A percentile compares a stretch with the other conserved stretches of the same genome.
Conservation (phyloP, 169 alveolate species). For the Pseudocohnilembus persalinus region DNA sequence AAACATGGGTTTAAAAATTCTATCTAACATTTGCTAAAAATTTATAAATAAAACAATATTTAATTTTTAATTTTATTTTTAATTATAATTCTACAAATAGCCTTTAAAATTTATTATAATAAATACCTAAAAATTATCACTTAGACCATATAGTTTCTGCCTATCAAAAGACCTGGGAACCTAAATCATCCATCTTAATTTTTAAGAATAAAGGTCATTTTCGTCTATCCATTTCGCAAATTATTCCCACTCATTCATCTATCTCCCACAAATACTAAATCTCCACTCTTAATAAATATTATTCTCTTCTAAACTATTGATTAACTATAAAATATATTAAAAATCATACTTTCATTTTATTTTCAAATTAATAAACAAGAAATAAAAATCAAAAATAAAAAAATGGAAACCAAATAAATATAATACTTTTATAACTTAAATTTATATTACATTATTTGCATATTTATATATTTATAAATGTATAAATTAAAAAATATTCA, state of each 20-base stretch:
- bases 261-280: not conserved
- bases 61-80: slow-evolving; percentile 70
- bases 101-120: no score
- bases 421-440: no score
- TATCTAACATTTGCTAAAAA: slow-evolving; percentile 83
- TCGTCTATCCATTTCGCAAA: not conserved
- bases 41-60: slow-evolving; percentile 58
- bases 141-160: not conserved
- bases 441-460: no score
- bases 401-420: no score
- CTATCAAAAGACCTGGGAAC: not conserved
- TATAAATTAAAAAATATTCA: no score
- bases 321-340: no score
- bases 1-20: slow-evolving; percentile 80
- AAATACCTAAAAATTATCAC: not conserved
- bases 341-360: no score
- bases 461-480: no score
- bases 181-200: not conserved
- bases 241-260: not conserved
- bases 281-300: not conserved
- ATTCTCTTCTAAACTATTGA: not conserved
- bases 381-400: no score
- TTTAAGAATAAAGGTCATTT: not conserved
- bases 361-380: no score
- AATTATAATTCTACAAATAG: no score